Evolutionary conservation across 805 yeast genomes (phyloP), one percentile per base, ranked within the genome.

Genomic region (Ogataea ramenticola): DNA sequence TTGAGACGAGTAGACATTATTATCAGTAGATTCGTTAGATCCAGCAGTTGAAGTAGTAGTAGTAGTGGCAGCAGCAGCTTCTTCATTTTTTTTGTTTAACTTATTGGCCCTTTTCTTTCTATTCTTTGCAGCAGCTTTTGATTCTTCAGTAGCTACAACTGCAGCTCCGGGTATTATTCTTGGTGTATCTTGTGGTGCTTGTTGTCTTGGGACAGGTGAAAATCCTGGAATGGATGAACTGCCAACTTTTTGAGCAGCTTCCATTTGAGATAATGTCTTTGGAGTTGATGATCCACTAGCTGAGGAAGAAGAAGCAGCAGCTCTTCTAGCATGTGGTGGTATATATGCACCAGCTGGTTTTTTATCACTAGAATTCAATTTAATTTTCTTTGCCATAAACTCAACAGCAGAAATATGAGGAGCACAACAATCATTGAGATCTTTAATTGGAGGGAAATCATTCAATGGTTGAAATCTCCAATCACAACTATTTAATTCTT

Each of bases 291-390:
- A 46, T 14, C n/a, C 37, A 35, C 37, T 21, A 34, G 19, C 17
- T 16, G 20, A 3, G 5, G 22, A n/a, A 15, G 61, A 62, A 5
- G 65, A 60, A 17, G 67, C 62, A 17, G 61, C 58, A 40, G 63
- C 71, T 62, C 96, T 76, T 51, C 66, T 59, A 11, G 97, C 96
- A 64, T 89, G 96, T 2, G 99, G 99, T 21, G 99, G 99, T 62
- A 95, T 79, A 63, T 93, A 93, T 36, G 97, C 98, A 43, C 96
- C 96, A 29, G 78, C 74, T 43, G 90, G 82, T 59, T 82, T 83
- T 43, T 50, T 51, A 16, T 48, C 45, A 7, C 49, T 51, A 7
- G 64, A 59, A 10, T 65, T 56, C 34, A 60, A 54, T 36, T 56
- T 55, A 16, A 64, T 64, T 40, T 65, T 65, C 52, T 71, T 71